These are phyloP conservation scores for Neobulgaria alba DNA, from an alignment of 2,329 filamentous ascomycete genomes.

Conservation along the genomic window DNA sequence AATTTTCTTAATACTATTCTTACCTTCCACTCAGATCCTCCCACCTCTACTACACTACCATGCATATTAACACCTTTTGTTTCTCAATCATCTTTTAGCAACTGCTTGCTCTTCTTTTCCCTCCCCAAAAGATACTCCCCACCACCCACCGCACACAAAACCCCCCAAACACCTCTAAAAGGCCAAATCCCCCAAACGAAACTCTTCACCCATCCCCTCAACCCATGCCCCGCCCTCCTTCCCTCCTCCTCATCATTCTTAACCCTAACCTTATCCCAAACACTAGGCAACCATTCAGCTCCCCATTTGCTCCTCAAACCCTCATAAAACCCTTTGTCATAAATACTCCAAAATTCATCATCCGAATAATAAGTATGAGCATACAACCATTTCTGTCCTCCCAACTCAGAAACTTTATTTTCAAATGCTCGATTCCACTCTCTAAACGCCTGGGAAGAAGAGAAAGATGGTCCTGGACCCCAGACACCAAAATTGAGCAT, in stretches of 20 bases:
- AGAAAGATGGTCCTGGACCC: slow-evolving; percentile 58
- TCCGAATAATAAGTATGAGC: slow-evolving; percentile 75
- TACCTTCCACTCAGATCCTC: too few species aligned
- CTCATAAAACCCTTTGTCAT: slow-evolving; percentile 52
- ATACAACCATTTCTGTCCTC: slow-evolving; percentile 80
- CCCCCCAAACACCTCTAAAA: not conserved
- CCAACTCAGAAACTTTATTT: slow-evolving; percentile 55
- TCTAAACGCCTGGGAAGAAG: slow-evolving; percentile 47
- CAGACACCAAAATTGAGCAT: slow-evolving; percentile 65
- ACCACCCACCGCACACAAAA: not conserved
- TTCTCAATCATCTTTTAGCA: too few species aligned
- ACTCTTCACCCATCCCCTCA: not conserved
- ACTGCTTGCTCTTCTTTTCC: not conserved
- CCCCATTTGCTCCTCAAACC: slow-evolving; percentile 52
- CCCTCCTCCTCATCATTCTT: not conserved
- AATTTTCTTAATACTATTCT: too few species aligned
- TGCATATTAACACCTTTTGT: too few species aligned
- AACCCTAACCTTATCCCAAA: slow-evolving; percentile 58
- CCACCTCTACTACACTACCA: too few species aligned
- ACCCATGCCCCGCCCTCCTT: not conserved
- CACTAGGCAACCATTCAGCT: slow-evolving; percentile 55
- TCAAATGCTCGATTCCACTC: slow-evolving; percentile 63
- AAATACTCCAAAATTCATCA: slow-evolving; percentile 57
- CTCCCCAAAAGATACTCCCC: not conserved
- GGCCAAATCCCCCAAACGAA: slow-evolving; percentile 1